phyloP scores from a whole-genome alignment of 495 filamentous ascomycete genomes.

The Aspergillus sclerotioniger region DNA sequence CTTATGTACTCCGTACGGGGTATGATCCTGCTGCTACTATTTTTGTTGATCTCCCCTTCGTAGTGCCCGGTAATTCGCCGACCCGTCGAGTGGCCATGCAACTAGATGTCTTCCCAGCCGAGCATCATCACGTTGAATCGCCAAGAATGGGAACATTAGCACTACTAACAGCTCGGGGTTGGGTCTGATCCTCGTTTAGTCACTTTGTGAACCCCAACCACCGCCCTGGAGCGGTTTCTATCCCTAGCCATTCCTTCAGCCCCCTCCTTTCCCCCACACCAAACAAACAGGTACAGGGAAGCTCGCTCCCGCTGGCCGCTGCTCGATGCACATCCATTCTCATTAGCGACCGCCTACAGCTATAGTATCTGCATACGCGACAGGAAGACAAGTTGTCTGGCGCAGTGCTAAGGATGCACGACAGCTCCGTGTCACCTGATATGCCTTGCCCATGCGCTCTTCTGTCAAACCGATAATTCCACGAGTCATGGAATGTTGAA shows the following conservation, averaged over 20 bases:
- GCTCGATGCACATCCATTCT: no score
- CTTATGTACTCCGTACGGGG: not conserved
- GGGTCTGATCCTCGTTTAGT: not conserved
- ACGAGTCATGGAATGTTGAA: not conserved
- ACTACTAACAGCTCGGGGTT: not conserved
- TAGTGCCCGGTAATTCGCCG: not conserved
- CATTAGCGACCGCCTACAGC: not conserved
- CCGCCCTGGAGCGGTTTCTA: no score
- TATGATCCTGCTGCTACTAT: not conserved
- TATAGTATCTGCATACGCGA: no score
- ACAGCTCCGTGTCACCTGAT: constrained; percentile 1
- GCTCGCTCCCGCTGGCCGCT: no score
- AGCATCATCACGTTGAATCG: not conserved
- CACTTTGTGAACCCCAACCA: no score
- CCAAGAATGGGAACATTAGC: not conserved
- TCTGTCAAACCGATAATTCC: not conserved
- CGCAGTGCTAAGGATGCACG: not conserved
- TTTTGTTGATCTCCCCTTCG: not conserved
- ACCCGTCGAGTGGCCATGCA: not conserved
- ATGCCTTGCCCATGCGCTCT: not conserved
- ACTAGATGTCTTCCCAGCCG: not conserved
- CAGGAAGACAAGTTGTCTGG: no score
- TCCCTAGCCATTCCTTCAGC: no score
- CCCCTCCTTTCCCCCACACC: no score
- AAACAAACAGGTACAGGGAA: no score